Percentiles rank a stretch among this genome's conserved stretches.
phyloP scores from a whole-genome alignment of 345 rosid genomes.

The Mangifera indica region DNA sequence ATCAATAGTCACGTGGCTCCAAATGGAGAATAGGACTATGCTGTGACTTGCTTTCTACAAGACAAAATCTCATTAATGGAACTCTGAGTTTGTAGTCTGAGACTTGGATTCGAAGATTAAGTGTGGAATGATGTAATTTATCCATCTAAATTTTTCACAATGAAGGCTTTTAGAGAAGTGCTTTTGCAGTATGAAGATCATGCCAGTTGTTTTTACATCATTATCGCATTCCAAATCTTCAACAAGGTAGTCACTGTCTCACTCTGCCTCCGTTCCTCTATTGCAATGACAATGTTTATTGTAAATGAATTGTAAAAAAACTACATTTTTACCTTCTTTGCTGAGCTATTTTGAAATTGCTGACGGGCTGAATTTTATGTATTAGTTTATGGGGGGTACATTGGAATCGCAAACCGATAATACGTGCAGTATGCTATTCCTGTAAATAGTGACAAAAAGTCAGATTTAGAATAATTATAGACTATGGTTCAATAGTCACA shows the following conservation, averaged over 20 bases:
- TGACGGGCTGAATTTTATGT: slow-evolving; percentile 1
- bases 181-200: slow-evolving; percentile 23
- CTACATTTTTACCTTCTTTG: neutral
- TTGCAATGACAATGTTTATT: slow-evolving; percentile 13
- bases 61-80: slow-evolving; percentile 15
- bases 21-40: slow-evolving; percentile 38
- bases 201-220: slow-evolving; percentile 24
- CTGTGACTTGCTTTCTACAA: slow-evolving; percentile 12
- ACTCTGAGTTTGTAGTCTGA: slow-evolving; percentile 4
- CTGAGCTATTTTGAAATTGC: neutral
- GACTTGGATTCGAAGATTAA: slow-evolving; percentile 13
- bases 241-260: slow-evolving; percentile 34
- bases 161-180: slow-evolving; percentile 27
- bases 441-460: neutral
- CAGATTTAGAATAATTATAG: neutral
- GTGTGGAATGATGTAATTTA: slow-evolving; percentile 16
- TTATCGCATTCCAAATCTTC: slow-evolving; percentile 22
- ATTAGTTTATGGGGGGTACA: neutral
- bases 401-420: neutral
- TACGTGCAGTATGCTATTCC: neutral
- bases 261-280: slow-evolving; percentile 4
- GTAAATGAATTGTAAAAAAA: slow-evolving; percentile 12
- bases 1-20: slow-evolving; percentile 33
- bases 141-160: slow-evolving; percentile 26
- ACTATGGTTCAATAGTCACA: neutral